Conservation (phyloP, 352 stramenopile genomes). For the Globisporangium alternatum region DNA sequence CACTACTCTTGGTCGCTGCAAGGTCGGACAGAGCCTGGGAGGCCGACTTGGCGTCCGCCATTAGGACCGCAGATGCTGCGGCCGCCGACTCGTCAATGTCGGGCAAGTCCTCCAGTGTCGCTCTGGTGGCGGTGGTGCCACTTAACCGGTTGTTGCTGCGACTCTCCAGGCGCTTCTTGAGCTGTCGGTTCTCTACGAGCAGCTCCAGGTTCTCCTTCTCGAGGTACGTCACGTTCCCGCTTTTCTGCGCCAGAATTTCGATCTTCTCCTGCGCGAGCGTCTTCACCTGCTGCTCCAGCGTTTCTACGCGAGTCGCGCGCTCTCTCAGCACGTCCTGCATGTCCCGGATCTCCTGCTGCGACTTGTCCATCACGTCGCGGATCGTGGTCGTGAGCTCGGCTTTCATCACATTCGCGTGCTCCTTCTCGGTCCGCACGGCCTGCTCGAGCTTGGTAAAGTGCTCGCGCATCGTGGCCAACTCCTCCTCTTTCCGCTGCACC, state of each 20-base stretch:
- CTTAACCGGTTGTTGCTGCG: neutral
- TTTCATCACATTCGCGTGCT: slow-evolving; percentile 22
- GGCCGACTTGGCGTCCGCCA: neutral
- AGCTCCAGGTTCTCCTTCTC: slow-evolving; percentile 72
- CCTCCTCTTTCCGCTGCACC: slow-evolving; percentile 38
- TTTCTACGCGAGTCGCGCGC: slow-evolving; percentile 41
- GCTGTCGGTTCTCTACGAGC: slow-evolving; percentile 51
- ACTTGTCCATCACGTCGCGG: slow-evolving; percentile 46
- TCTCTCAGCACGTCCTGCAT: slow-evolving; percentile 49
- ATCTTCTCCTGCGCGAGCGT: slow-evolving; percentile 27
- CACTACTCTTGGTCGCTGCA: neutral
- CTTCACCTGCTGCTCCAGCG: slow-evolving; percentile 32
- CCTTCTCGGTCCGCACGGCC: slow-evolving; percentile 32
- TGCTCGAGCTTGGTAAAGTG: slow-evolving; percentile 42
- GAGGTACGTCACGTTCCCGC: slow-evolving; percentile 46
- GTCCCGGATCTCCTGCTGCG: slow-evolving; percentile 44
- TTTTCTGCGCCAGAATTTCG: slow-evolving; percentile 28
- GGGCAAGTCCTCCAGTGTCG: slow-evolving; percentile 12
- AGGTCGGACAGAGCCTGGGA: neutral
- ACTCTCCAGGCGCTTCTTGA: slow-evolving; percentile 48
- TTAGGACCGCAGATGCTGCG: slow-evolving; percentile 18
- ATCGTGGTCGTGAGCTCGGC: slow-evolving; percentile 28
- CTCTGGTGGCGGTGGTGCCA: neutral
- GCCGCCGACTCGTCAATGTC: slow-evolving; percentile 29
- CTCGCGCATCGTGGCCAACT: slow-evolving; percentile 35